Evolutionary conservation across 345 rosid species (phyloP), one percentile per base, ranked within the genome.

Genomic region (Microthlaspi erraticum): DNA sequence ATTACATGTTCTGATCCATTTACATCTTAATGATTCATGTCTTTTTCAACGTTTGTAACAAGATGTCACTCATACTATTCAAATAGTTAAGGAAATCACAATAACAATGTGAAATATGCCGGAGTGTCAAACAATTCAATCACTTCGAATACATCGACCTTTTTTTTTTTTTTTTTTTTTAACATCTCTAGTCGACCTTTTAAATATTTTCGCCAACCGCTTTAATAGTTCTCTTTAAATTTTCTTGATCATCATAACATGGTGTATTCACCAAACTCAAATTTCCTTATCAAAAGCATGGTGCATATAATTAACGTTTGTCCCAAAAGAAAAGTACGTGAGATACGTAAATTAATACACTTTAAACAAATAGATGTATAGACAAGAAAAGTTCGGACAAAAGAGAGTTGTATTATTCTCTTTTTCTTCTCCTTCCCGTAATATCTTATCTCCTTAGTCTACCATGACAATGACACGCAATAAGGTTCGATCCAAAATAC

Each of bases 191-290:
- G 8, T 16, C 8, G 14, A 44, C 16, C 6, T 63, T 52, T 42
- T 31, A 7, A 0, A 54, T 55, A 16, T 14, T 13, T 66, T 26
- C 26, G 13, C 43, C 34, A 29, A 31, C 14, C 20, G 32, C 8
- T 41, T 52, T 18, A 54, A 23, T 26, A 65, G 5, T 54, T 13
- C 13, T 18, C 9, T n/a, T 18, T 4, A 39, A 23, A 38, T 8
- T 29, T 29, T 26, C 8, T 20, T 66, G 38, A 39, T 66, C 41
- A 10, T 29, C 52, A 31, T 14, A 51, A 16, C 13, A 13, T 53
- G 51, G 11, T 41, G 14, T n/a, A 51, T 37, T 37, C 26, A 50
- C 59, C 59, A 51, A 66, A 66, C 16, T 14, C 11, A 38, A 65
- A 1, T 38, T 51, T 14, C 37, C 17, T 51, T 9, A 23, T 51